phyloP scores from a whole-genome alignment of 176 grass and related monocot species.

The Saccharum spontaneum region DNA sequence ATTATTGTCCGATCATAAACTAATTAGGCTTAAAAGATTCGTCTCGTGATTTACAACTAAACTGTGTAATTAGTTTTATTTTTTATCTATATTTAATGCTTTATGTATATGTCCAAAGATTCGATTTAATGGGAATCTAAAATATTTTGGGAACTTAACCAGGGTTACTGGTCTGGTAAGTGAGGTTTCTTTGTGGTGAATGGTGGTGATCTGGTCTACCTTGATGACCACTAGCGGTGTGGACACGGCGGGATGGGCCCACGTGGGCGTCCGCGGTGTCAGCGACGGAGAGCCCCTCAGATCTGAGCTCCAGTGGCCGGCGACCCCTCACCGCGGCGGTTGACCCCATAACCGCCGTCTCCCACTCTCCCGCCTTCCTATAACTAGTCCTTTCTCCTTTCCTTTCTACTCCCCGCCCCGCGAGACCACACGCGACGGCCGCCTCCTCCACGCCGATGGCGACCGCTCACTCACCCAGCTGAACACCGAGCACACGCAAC shows the following conservation, averaged over 20 bases:
- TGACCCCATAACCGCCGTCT: constrained; percentile 11
- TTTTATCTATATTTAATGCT: too few species aligned
- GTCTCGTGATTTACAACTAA: too few species aligned
- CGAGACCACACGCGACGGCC: constrained; percentile 16
- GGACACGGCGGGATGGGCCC: constrained; percentile 16
- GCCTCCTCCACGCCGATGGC: constrained; percentile 30
- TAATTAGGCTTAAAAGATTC: too few species aligned
- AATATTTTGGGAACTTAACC: too few species aligned
- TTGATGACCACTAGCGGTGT: background rate
- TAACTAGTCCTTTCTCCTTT: constrained; percentile 11
- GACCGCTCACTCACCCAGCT: constrained; percentile 40
- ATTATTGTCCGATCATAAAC: too few species aligned
- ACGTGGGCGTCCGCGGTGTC: background rate
- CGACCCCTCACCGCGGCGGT: constrained; percentile 44
- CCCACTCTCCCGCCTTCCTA: constrained; percentile 27
- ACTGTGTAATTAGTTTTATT: too few species aligned
- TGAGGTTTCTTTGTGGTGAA: background rate
- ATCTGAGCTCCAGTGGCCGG: background rate
- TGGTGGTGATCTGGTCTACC: background rate
- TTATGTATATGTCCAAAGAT: too few species aligned
- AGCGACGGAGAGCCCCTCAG: background rate
- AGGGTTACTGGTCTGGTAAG: background rate
- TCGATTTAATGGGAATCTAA: too few species aligned
- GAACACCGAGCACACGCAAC: constrained; percentile 24
- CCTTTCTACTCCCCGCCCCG: background rate